phyloP scores from a whole-genome alignment of 2,329 filamentous ascomycete species.

The Fusarium domesticum region DNA sequence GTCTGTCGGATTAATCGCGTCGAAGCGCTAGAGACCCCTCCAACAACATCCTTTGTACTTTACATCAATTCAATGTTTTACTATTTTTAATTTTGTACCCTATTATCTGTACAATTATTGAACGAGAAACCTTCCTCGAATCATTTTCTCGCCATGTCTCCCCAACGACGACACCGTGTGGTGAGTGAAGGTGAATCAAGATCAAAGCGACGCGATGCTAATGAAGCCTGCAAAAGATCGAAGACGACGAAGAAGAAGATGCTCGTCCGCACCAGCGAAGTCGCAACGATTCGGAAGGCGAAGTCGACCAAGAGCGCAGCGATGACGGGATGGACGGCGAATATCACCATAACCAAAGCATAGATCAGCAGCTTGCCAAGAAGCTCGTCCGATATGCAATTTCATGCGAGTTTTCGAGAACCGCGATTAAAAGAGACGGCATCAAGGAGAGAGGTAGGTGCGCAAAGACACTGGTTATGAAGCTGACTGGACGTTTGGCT shows the following conservation, averaged over 20 bases:
- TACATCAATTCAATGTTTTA: neutral
- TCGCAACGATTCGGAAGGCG: constrained; percentile 29
- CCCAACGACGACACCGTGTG: constrained; percentile 33
- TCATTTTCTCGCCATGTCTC: constrained; percentile 31
- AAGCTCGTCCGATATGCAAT: constrained; percentile 67
- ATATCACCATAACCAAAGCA: constrained; percentile 34
- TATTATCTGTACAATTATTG: neutral
- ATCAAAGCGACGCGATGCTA: neutral
- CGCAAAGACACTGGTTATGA: accelerated
- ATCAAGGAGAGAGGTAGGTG: constrained; percentile 60
- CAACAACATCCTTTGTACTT: constrained; percentile 1
- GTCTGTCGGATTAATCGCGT: constrained; percentile 17
- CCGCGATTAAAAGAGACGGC: constrained; percentile 57
- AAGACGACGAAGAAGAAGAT: constrained; percentile 36
- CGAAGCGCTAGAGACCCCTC: constrained; percentile 7
- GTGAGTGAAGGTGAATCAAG: constrained; percentile 26
- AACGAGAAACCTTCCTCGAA: neutral
- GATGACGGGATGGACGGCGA: constrained; percentile 36
- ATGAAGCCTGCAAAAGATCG: constrained; percentile 15
- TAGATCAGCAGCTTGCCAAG: constrained; percentile 55
- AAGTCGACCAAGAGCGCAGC: constrained; percentile 37
- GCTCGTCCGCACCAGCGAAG: constrained; percentile 34
- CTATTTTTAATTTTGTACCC: neutral
- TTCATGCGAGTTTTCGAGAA: constrained; percentile 62
- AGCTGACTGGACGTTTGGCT: neutral